These are phyloP conservation scores for Helianthus annuus DNA, from an alignment of 129 eudicot species.

Conservation along the genomic window DNA sequence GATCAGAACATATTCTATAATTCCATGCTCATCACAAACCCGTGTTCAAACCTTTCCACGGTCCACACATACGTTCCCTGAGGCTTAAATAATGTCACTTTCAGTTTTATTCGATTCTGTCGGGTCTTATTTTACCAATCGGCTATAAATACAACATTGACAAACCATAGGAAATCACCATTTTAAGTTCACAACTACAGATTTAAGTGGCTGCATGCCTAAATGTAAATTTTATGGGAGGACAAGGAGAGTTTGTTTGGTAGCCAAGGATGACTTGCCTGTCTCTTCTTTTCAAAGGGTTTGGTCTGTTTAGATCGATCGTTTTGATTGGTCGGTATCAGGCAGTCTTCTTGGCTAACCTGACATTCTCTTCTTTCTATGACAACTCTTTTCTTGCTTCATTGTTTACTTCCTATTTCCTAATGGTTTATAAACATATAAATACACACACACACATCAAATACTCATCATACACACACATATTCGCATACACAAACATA, in stretches of 20 bases:
- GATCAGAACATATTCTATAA: slow-evolving; percentile 34
- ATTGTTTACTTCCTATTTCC: neutral
- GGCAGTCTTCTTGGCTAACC: slow-evolving; percentile 65
- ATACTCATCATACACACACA: neutral
- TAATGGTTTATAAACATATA: neutral
- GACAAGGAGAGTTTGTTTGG: slow-evolving; percentile 47
- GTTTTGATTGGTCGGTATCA: slow-evolving; percentile 33
- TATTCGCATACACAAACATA: neutral
- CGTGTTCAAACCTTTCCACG: slow-evolving; percentile 20
- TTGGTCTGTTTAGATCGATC: neutral
- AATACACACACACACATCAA: too few relatives aligned
- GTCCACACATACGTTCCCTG: neutral
- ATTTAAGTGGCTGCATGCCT: slow-evolving; percentile 16
- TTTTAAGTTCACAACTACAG: neutral
- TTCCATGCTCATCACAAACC: slow-evolving; percentile 11
- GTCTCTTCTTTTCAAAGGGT: slow-evolving; percentile 31
- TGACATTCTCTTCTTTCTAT: slow-evolving; percentile 44
- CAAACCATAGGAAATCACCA: slow-evolving; percentile 15
- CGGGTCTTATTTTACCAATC: neutral
- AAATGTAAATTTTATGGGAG: slow-evolving; percentile 29
- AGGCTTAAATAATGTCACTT: slow-evolving; percentile 18
- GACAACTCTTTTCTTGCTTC: slow-evolving; percentile 34
- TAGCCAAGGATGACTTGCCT: slow-evolving; percentile 90
- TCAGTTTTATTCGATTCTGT: slow-evolving; percentile 15
- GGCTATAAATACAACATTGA: slow-evolving; percentile 34